Percentiles rank a stretch among this genome's conserved stretches.
Conservation (phyloP, 768 basidiomycete genomes). For the Sarcomyxa edulis region DNA sequence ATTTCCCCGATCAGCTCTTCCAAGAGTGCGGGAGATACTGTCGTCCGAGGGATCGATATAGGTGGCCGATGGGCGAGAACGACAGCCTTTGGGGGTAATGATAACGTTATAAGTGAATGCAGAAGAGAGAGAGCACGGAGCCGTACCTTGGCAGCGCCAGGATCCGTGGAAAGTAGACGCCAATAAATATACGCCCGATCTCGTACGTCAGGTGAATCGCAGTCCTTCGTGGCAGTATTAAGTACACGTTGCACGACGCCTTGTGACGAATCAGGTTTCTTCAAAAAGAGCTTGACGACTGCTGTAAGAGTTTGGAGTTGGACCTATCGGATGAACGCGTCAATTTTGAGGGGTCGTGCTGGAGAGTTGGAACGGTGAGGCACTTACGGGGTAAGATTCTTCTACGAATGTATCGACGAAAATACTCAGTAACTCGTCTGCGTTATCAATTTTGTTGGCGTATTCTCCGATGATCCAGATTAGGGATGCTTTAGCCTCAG, state of each 20-base stretch:
- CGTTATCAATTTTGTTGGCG: constrained; percentile 95
- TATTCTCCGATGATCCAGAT: constrained; percentile 99
- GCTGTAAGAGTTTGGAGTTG: constrained; percentile 87
- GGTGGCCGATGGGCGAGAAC: constrained; percentile 90
- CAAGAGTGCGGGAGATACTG: constrained; percentile 78
- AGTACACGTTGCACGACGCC: constrained; percentile 88
- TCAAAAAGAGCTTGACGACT: constrained; percentile 94
- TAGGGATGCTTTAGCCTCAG: constrained; percentile 94
- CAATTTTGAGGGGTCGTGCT: not conserved
- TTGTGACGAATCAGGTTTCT: constrained; percentile 91
- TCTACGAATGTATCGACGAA: constrained; percentile 94
- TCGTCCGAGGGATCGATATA: constrained; percentile 88
- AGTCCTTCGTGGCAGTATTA: constrained; percentile 93
- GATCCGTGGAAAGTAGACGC: constrained; percentile 91
- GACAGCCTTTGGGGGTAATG: constrained; percentile 46
- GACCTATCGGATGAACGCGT: constrained; percentile 44
- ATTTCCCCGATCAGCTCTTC: constrained; percentile 92
- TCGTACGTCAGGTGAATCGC: constrained; percentile 93
- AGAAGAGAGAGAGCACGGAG: not conserved
- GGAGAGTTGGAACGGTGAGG: not conserved
- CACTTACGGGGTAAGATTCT: constrained; percentile 81
- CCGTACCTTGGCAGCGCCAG: constrained; percentile 87
- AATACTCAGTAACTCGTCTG: constrained; percentile 83
- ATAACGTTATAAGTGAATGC: not conserved
- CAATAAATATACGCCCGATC: constrained; percentile 99